Percentiles rank a stretch among this genome's conserved stretches.
Conservation (phyloP, 192 early-diverging fungal genomes). For the Backusella tuberculispora region DNA sequence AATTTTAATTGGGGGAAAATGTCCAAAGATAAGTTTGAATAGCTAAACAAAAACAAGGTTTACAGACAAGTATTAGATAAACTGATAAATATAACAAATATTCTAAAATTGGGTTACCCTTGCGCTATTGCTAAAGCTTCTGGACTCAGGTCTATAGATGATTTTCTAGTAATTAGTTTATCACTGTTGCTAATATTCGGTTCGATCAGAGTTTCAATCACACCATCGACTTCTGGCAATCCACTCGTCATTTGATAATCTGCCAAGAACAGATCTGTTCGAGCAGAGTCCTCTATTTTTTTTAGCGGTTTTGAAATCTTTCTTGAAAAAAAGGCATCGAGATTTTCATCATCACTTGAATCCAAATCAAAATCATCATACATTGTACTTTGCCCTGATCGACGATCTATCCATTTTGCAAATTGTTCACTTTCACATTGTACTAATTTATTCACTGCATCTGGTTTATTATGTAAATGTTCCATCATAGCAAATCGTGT, state of each 20-base stretch:
- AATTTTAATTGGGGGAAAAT: slow-evolving; percentile 41
- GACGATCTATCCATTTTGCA: slow-evolving; percentile 13
- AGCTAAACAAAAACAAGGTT: background rate
- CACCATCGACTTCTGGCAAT: slow-evolving; percentile 41
- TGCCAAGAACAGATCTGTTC: slow-evolving; percentile 49
- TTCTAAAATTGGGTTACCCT: background rate
- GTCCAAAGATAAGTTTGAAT: slow-evolving; percentile 40
- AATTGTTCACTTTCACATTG: slow-evolving; percentile 27
- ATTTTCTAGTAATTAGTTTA: background rate
- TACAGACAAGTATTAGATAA: background rate
- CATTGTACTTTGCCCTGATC: slow-evolving; percentile 11
- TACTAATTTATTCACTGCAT: slow-evolving; percentile 28
- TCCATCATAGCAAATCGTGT: slow-evolving; percentile 49
- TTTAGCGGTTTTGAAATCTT: slow-evolving; percentile 5
- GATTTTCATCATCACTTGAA: slow-evolving; percentile 42
- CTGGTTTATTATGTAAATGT: slow-evolving; percentile 39
- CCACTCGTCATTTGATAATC: slow-evolving; percentile 49
- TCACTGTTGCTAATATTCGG: background rate
- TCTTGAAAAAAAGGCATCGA: slow-evolving; percentile 28
- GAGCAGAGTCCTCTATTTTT: slow-evolving; percentile 25
- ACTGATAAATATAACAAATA: background rate
- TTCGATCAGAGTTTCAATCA: slow-evolving; percentile 18
- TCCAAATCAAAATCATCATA: slow-evolving; percentile 39
- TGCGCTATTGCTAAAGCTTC: background rate
- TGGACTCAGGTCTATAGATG: background rate